Percentiles rank a stretch among this genome's conserved stretches.
These are phyloP conservation scores for Quercus rubra DNA, from an alignment of 306 rosid genomes.

Conservation along the genomic window DNA sequence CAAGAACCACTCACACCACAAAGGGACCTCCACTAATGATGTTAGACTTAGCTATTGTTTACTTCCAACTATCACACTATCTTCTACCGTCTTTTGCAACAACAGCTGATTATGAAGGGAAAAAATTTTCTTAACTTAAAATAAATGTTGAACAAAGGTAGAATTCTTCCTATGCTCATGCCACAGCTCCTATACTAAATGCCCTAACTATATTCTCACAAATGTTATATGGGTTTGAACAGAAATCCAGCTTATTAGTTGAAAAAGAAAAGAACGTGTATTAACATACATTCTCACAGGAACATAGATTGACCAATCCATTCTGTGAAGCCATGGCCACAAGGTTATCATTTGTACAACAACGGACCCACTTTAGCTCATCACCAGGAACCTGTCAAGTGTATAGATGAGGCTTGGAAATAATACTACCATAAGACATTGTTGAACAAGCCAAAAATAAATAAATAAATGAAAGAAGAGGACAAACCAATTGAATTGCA, in stretches of 20 bases:
- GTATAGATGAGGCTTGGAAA: slow-evolving; percentile 30
- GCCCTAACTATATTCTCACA: not conserved
- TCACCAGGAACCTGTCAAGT: slow-evolving; percentile 79
- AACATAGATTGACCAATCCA: slow-evolving; percentile 83
- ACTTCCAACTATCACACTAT: too few species aligned
- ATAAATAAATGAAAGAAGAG: slow-evolving; percentile 26
- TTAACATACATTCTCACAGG: slow-evolving; percentile 68
- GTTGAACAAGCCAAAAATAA: slow-evolving; percentile 9
- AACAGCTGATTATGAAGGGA: too few species aligned
- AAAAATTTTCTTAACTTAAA: not conserved
- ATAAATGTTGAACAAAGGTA: not conserved
- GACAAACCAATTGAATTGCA: slow-evolving; percentile 93
- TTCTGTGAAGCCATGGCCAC: slow-evolving; percentile 98
- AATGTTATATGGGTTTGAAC: not conserved
- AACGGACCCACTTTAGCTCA: slow-evolving; percentile 96
- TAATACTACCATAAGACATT: slow-evolving; percentile 1
- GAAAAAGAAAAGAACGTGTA: not conserved
- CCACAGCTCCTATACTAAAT: not conserved
- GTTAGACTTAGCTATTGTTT: too few species aligned
- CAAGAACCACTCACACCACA: too few species aligned
- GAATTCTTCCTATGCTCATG: not conserved
- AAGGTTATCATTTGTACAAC: slow-evolving; percentile 81
- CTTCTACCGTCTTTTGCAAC: too few species aligned
- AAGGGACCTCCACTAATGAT: too few species aligned
- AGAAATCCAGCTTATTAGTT: not conserved